Conservation (phyloP, 345 rosid species). For the Theobroma cacao region DNA sequence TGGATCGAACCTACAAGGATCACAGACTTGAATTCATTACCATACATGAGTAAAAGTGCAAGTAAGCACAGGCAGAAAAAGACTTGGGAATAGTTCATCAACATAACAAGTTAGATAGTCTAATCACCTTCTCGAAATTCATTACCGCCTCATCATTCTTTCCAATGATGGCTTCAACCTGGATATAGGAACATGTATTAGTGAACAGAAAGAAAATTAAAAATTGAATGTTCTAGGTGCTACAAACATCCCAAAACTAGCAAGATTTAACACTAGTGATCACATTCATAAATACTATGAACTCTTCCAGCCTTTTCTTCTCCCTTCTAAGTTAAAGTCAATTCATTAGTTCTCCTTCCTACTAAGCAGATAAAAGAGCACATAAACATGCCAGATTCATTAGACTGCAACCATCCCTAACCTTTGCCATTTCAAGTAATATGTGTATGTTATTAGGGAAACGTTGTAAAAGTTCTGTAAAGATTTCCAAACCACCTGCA, state of each 20-base stretch:
- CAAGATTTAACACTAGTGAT: neutral
- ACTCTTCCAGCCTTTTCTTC: neutral
- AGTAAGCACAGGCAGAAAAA: neutral
- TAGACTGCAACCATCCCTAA: slow-evolving; percentile 31
- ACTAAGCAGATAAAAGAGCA: slow-evolving; percentile 1
- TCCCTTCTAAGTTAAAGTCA: neutral
- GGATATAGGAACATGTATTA: slow-evolving; percentile 22
- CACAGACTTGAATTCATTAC: slow-evolving; percentile 7
- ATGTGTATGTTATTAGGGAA: slow-evolving; percentile 86
- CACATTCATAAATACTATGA: neutral
- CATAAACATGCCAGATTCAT: neutral
- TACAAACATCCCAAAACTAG: neutral
- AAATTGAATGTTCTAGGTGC: slow-evolving; percentile 10
- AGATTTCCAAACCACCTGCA: slow-evolving; percentile 90
- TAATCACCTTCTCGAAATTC: slow-evolving; percentile 85
- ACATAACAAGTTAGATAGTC: slow-evolving; percentile 7
- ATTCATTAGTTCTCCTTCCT: neutral
- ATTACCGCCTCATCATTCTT: slow-evolving; percentile 87
- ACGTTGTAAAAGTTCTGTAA: slow-evolving; percentile 77
- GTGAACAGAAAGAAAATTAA: slow-evolving; percentile 18
- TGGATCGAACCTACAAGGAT: slow-evolving; percentile 74
- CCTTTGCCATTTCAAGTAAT: slow-evolving; percentile 97
- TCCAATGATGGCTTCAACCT: slow-evolving; percentile 96
- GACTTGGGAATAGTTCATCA: neutral
- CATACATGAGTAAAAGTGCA: neutral